Evolutionary conservation across 2,329 filamentous ascomycete genomes (phyloP), one percentile per base, ranked within the genome.

Genomic region (Ophiostoma perfectum): DNA sequence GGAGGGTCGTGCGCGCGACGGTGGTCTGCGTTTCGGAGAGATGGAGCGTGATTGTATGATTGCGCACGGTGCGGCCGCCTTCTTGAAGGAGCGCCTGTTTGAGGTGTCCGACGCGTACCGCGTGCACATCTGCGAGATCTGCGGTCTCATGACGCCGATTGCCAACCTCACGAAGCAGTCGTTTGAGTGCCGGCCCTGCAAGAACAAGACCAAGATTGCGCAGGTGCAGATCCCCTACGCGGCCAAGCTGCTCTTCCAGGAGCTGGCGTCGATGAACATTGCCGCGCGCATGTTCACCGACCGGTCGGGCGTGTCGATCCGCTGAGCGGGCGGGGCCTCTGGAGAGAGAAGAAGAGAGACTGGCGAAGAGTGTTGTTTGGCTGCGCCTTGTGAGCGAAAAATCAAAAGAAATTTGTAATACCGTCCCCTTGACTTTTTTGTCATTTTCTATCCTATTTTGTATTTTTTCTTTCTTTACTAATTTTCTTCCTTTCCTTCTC

Each of bases 31-130:
- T 77, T 99, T 99, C 87, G 95, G 95, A 88, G 95, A 99, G 84
- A 99, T 99, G 95, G 96, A 99, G 81, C 94, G 96, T 82, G 96
- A 99, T 87, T 99, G 95, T 79, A 99, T 99, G 95, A 99, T 99
- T 82, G 93, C 96, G n/a, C 96, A 99, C 78, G 95, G 95, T 77
- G 95, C 96, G 3, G 94, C 92, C 67, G 90, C 93, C 1, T 99
- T 99, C 86, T 81, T 99, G 76, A 99, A 99, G 82, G 95, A 99
- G 83, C 88, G 95, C 75, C 81, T 99, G 69, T 97, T 99, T 75
- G 94, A 98, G 78, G 95, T 99, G 66, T 97, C 92, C 67, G 95
- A 99, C 81, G 94, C 95, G 49, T 99, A 98, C 86, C 86, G 93
- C 78, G 95, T 99, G 70, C 95, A 99, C 80, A 90, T 99, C 75